A percentile compares a stretch with the other conserved stretches of the same genome.
These are phyloP conservation scores for Talaromyces sp. DNA, from an alignment of 2,329 filamentous ascomycete genomes.

Conservation along the genomic window DNA sequence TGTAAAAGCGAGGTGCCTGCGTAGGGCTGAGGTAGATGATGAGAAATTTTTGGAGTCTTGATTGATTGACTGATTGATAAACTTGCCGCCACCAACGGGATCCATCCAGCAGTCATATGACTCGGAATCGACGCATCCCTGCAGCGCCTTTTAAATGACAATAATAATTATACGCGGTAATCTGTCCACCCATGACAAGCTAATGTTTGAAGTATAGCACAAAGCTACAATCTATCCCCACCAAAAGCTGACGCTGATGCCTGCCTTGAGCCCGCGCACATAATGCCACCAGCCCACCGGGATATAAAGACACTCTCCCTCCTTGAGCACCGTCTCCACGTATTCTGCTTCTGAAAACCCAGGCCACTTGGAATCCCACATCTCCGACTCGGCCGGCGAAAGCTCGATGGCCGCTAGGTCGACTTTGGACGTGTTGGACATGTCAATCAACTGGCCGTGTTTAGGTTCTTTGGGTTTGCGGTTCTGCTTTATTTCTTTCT, in stretches of 20 bases:
- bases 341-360: conserved; percentile 58
- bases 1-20: neutral
- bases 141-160: neutral
- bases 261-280: conserved; percentile 75
- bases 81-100: neutral
- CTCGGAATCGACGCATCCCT: neutral
- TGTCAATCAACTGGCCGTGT: conserved; percentile 55
- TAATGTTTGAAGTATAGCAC: neutral
- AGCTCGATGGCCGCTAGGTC: conserved; percentile 68
- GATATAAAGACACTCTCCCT: conserved; percentile 83
- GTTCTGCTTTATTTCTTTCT: neutral
- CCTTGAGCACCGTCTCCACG: conserved; percentile 68
- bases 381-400: conserved; percentile 36
- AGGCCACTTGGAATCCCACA: conserved; percentile 45
- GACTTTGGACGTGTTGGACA: conserved; percentile 81
- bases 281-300: conserved; percentile 99
- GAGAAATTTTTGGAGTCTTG: neutral
- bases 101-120: neutral
- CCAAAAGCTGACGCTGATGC: conserved; percentile 97
- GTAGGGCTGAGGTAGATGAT: neutral
- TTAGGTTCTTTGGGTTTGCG: neutral
- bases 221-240: conserved; percentile 56
- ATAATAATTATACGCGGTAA: neutral
- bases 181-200: neutral
- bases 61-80: neutral